Conservation (phyloP, 768 basidiomycete genomes). For the Lactarius pseudohatsudake region DNA sequence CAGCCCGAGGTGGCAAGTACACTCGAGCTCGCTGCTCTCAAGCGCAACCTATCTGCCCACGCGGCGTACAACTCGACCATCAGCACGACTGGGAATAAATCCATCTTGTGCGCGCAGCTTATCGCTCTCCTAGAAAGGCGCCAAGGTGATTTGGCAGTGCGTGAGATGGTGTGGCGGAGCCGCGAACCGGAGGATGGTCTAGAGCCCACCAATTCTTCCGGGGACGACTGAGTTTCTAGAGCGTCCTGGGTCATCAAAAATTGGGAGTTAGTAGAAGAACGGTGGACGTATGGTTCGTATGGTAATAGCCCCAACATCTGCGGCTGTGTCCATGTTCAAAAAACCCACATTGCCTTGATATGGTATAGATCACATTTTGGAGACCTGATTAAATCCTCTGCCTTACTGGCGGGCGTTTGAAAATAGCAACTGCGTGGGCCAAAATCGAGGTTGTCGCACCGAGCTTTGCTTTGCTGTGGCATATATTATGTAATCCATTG, state of each 20-base stretch:
- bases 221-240: background rate
- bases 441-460: no score
- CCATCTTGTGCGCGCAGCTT: constrained; percentile 52
- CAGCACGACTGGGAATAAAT: constrained; percentile 45
- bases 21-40: constrained; percentile 50
- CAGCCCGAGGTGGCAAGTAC: constrained; percentile 42
- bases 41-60: constrained; percentile 59
- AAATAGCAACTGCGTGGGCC: background rate
- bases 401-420: background rate
- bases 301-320: no score
- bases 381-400: background rate
- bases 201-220: background rate
- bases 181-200: background rate
- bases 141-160: constrained; percentile 50
- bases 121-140: constrained; percentile 46
- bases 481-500: no score
- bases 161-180: constrained; percentile 40
- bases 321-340: background rate
- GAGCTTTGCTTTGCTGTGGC: no score
- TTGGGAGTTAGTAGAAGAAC: background rate
- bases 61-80: constrained; percentile 47
- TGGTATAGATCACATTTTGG: background rate
- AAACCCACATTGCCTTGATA: background rate
- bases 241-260: background rate
- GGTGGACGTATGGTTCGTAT: no score